Conservation (phyloP, 2,329 filamentous ascomycete species). For the Fusarium tricinctum region DNA sequence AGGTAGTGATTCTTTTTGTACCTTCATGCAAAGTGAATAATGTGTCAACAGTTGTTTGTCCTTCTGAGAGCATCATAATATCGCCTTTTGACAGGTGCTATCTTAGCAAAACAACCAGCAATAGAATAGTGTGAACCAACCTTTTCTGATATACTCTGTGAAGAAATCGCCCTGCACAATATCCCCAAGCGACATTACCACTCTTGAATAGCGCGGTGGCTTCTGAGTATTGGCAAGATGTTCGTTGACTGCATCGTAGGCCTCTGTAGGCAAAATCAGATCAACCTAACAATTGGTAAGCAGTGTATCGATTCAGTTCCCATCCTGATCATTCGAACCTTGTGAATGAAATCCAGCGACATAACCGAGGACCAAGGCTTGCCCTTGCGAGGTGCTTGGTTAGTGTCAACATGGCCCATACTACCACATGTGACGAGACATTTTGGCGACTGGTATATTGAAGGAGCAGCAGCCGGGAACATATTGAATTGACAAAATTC, state of each 20-base stretch:
- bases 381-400: constrained; percentile 77
- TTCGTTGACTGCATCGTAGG: constrained; percentile 67
- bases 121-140: constrained; percentile 57
- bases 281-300: constrained; percentile 64
- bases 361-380: constrained; percentile 81
- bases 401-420: constrained; percentile 78
- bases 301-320: too few relatives aligned
- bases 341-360: constrained; percentile 76
- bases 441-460: constrained; percentile 71
- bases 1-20: constrained; percentile 49
- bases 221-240: constrained; percentile 60
- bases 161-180: constrained; percentile 83
- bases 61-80: constrained; percentile 86
- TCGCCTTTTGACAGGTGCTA: constrained; percentile 67
- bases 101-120: constrained; percentile 1
- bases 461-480: constrained; percentile 61
- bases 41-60: constrained; percentile 77
- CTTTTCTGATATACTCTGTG: constrained; percentile 84
- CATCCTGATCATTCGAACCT: constrained; percentile 58
- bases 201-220: constrained; percentile 70
- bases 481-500: constrained; percentile 51
- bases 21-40: constrained; percentile 80
- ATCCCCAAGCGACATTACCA: constrained; percentile 79
- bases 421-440: constrained; percentile 80
- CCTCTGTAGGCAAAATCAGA: constrained; percentile 77